These are phyloP conservation scores for Plasmodium coatneyi DNA, from an alignment of 169 alveolate species.

Conservation along the genomic window DNA sequence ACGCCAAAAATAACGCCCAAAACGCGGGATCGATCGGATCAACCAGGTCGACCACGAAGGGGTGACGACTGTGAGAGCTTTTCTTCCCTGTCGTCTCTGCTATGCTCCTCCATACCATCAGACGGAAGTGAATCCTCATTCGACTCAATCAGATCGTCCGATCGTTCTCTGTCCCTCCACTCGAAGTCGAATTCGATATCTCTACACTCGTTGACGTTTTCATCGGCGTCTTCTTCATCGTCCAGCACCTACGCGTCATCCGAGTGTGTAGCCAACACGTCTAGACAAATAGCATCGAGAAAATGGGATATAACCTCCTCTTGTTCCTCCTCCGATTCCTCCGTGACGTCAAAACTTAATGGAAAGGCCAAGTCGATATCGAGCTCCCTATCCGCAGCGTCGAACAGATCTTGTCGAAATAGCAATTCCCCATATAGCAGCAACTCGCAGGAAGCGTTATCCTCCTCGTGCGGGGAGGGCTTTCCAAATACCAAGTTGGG, in stretches of 20 bases:
- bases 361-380: neutral
- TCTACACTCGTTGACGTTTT: neutral
- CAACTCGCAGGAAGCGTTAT: neutral
- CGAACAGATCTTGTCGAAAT: neutral
- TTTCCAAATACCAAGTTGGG: neutral
- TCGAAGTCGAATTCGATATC: neutral
- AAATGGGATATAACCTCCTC: neutral
- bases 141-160: neutral
- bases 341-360: neutral
- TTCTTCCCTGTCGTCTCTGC: slow-evolving; percentile 13
- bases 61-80: neutral
- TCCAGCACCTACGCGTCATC: neutral
- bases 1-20: neutral
- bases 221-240: slow-evolving; percentile 9
- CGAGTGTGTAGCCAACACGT: neutral
- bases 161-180: neutral
- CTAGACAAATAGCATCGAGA: neutral
- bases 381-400: neutral
- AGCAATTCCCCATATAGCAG: slow-evolving; percentile 3
- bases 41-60: neutral
- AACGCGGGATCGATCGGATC: neutral
- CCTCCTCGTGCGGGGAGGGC: neutral
- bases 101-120: neutral
- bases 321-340: neutral
- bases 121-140: neutral